Conservation (phyloP, 441 rosid genomes). For the Gossypium aridum region DNA sequence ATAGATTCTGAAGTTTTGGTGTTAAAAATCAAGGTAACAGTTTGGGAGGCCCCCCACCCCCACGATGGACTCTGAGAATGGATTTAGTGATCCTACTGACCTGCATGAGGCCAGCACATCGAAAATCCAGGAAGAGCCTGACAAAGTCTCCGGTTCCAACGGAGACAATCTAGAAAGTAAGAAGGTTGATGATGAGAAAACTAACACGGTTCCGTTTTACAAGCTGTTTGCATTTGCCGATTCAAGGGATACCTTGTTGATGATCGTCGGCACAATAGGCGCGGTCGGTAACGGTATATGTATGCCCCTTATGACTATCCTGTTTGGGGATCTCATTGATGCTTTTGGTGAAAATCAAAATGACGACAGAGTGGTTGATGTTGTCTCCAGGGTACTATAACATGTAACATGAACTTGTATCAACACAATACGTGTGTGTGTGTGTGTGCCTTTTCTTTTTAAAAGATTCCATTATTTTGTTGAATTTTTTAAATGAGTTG, state of each 20-base stretch:
- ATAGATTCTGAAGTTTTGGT: background rate
- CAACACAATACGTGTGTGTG: background rate
- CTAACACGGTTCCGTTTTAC: constrained; percentile 27
- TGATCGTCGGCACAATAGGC: constrained; percentile 37
- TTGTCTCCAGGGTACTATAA: constrained; percentile 32
- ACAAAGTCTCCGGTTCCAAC: constrained; percentile 14
- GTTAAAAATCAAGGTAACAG: background rate
- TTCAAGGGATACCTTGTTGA: constrained; percentile 29
- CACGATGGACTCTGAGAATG: constrained; percentile 27
- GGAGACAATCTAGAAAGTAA: constrained; percentile 16
- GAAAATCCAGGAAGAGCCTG: constrained; percentile 16
- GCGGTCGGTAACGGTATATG: constrained; percentile 39
- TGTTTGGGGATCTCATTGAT: constrained; percentile 40
- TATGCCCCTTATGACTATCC: constrained; percentile 44
- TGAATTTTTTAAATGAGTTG: background rate
- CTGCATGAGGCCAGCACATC: constrained; percentile 34
- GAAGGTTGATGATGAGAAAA: constrained; percentile 21
- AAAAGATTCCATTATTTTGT: background rate
- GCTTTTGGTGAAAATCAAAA: constrained; percentile 35
- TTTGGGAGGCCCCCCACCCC: background rate
- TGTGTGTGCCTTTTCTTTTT: background rate
- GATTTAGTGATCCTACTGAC: constrained; percentile 10
- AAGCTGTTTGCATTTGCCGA: constrained; percentile 50
- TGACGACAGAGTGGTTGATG: constrained; percentile 19
- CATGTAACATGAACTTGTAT: constrained; percentile 1